A percentile compares a stretch with the other conserved stretches of the same genome.
Conservation (phyloP, 108 stramenopile genomes). For the Bacterosira constricta region DNA sequence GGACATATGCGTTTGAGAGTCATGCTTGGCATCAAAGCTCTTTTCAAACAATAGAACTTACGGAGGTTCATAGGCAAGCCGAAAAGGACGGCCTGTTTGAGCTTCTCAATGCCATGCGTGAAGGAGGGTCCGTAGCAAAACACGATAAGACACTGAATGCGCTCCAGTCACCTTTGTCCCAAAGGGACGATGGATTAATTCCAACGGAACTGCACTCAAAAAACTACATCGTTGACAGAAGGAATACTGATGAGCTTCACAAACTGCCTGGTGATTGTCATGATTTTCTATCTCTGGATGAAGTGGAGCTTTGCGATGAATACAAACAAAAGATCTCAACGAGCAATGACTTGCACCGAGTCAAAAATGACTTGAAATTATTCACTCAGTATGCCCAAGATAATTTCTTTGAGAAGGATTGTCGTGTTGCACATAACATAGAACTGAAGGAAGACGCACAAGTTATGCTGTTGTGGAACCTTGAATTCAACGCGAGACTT, state of each 20-base stretch:
- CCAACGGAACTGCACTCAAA: conserved; percentile 62
- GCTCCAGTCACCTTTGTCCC: conserved; percentile 15
- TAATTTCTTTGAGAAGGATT: conserved; percentile 42
- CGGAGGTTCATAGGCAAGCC: conserved; percentile 53
- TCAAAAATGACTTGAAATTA: conserved; percentile 13
- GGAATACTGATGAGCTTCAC: conserved; percentile 44
- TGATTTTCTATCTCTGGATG: conserved; percentile 27
- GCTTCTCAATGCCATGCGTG: conserved; percentile 52
- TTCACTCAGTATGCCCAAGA: conserved; percentile 23
- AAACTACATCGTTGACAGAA: conserved; percentile 47
- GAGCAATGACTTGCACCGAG: conserved; percentile 6
- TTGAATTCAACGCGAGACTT: conserved; percentile 37
- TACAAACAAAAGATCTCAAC: conserved; percentile 22
- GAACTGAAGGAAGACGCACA: conserved; percentile 44
- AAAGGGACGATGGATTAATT: conserved; percentile 43
- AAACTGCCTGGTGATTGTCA: conserved; percentile 22
- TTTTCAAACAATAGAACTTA: conserved; percentile 33
- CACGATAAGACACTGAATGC: not conserved
- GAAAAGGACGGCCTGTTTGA: conserved; percentile 53
- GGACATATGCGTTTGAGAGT: conserved; percentile 57
- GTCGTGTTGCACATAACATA: conserved; percentile 12
- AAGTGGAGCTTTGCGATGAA: conserved; percentile 15
- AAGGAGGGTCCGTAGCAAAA: conserved; percentile 21
- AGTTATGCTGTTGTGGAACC: conserved; percentile 73
- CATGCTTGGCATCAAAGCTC: conserved; percentile 21